A percentile compares a stretch with the other conserved stretches of the same genome.
phyloP scores from a whole-genome alignment of 192 early-diverging fungal genomes.

The Funneliformis geosporum region DNA sequence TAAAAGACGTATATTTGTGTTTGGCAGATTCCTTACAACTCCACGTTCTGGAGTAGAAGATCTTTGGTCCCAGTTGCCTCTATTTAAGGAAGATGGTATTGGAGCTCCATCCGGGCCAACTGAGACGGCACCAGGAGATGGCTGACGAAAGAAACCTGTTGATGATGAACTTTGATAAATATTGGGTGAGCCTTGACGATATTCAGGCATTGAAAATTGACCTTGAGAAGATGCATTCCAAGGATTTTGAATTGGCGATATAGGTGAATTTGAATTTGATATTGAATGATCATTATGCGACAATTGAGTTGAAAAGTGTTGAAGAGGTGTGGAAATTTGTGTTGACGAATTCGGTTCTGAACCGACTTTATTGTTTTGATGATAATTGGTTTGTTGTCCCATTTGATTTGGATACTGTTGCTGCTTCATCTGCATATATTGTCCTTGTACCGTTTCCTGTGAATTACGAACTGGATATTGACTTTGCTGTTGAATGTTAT shows the following conservation, averaged over 20 bases:
- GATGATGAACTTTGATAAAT: constrained; percentile 9
- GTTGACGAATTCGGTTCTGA: neutral
- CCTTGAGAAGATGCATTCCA: neutral
- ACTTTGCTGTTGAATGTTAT: neutral
- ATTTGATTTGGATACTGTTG: too few species aligned
- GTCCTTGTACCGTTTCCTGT: constrained; percentile 15
- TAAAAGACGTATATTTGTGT: constrained; percentile 5
- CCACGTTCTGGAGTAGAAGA: constrained; percentile 17
- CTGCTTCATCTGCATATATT: neutral
- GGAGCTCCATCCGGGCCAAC: constrained; percentile 23
- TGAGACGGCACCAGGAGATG: neutral
- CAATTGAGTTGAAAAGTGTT: neutral
- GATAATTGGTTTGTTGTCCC: neutral
- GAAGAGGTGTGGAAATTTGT: neutral
- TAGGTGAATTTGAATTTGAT: neutral
- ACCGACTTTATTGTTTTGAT: neutral
- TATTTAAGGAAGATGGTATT: constrained; percentile 6
- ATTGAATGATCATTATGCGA: neutral
- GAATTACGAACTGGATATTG: neutral
- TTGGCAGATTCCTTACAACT: neutral
- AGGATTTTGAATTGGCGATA: neutral
- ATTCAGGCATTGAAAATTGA: neutral
- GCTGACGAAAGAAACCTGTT: neutral
- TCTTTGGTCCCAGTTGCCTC: neutral
- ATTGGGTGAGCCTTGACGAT: neutral